These are phyloP conservation scores for Fusarium subglutinans DNA, from an alignment of 2,329 filamentous ascomycete genomes.

Conservation along the genomic window DNA sequence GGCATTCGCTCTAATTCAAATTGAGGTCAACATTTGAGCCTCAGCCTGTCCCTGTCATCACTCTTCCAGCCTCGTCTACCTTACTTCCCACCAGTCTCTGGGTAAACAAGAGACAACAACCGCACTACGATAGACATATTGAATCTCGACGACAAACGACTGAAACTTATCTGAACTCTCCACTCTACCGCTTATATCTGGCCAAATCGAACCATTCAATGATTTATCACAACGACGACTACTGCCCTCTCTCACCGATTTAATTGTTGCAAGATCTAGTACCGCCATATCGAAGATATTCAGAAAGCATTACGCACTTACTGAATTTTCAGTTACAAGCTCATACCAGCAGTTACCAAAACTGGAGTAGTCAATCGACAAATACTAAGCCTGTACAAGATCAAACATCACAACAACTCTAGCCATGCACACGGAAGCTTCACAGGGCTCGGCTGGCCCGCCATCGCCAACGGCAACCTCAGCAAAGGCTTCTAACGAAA, in stretches of 20 bases:
- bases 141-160: slow-evolving; percentile 9
- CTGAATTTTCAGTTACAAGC: not conserved
- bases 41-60: slow-evolving; percentile 27
- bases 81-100: slow-evolving; percentile 27
- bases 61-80: slow-evolving; percentile 14
- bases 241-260: not conserved
- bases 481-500: slow-evolving; percentile 40
- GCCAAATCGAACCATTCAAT: slow-evolving; percentile 29
- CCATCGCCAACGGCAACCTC: slow-evolving; percentile 45
- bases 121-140: slow-evolving; percentile 2
- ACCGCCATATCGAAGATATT: slow-evolving; percentile 9
- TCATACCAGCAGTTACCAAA: not conserved
- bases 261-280: slow-evolving; percentile 1
- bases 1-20: slow-evolving; percentile 26
- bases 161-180: slow-evolving; percentile 32
- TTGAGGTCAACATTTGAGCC: slow-evolving; percentile 34
- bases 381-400: not conserved
- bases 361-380: not conserved
- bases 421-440: slow-evolving; percentile 33
- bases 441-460: slow-evolving; percentile 40
- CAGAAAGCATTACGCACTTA: not conserved
- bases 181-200: slow-evolving; percentile 35
- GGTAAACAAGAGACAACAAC: slow-evolving; percentile 19
- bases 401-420: slow-evolving; percentile 20
- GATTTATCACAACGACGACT: slow-evolving; percentile 16